Base-by-base conservation (phyloP, 202 grass and related monocot genomes). In the Zoysia matrella region DNA sequence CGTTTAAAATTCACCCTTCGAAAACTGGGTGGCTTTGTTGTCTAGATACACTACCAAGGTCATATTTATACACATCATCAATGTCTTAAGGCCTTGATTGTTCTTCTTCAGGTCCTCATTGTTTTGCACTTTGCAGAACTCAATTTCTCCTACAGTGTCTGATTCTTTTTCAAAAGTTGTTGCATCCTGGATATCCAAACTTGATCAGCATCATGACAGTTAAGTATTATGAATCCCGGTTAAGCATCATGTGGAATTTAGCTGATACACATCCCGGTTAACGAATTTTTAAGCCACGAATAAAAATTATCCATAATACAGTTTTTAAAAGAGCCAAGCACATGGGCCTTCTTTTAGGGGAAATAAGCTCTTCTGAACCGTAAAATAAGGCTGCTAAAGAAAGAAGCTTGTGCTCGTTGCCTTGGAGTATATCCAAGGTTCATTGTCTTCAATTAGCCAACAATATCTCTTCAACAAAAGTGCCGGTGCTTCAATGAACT, bases 401-500 rank as follows among this genome's bases (percentile, higher is more conserved):
- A 30, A 30, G 22, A 30, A 30, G 22, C 22, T 30, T 30, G 22
- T 30, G 22, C 22, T 30, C 22, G 0, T 30, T 30, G 22, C 22
- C 22, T 30, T 30, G 22, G 22, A 30, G 22, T 30, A 60, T 56
- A 80, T 67, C 44, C 61, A 80, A 74, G 51, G 49, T 50, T 86
- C 22, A 30, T 40, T 80, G 60, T 15, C 51, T 86, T 58, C 45
- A 80, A 36, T 70, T 74, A 51, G 43, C 2, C 69, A 69, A 6
- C 49, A 81, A 52, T 12, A 83, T 67, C 58, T 78, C 9, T 74
- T 47, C 69, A 67, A 9, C 47, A 73, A 73, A 79, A 30, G 22
- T 73, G 12, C 13, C 43, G 55, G 40, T 4, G 10, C 67, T 67
- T 72, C 82, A 62, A 11, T 57, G 81, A 47, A 64, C 65, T 65